Evolutionary conservation across 305 asterid species (phyloP), one percentile per base, ranked within the genome.

Genomic region (Fraxinus nigra): DNA sequence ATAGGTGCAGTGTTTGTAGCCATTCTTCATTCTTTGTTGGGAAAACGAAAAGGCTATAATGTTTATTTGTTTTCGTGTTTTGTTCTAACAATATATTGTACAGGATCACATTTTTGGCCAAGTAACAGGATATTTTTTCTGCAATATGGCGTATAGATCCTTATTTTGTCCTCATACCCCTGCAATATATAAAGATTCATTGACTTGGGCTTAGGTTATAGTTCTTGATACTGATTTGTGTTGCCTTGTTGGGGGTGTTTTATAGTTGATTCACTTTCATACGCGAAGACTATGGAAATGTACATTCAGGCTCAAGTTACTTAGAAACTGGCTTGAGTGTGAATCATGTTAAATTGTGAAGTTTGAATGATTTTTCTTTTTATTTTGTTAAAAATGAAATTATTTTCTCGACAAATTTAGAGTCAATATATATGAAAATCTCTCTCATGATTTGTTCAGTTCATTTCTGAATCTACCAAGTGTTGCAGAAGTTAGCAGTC

Each of bases 11-110:
- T 85, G 82, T 88, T 83, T 83, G 79, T 84, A 82, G 89, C 85
- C 86, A 87, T 89, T 88, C 88, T 80, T 90, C 84, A 88, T 91
- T 93, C 88, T 90, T 91, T 90, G 82, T 72, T 83, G 89, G 43
- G 43, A 86, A 72, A 83, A 84, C 28, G n/a, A 61, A 61, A 61
- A 22, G 30, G 30, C 28, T 18, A 7, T 18, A 37, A 61, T 22
- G 13, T 61, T 61, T 24, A 78, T 78, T 38, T 54, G 30, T 11
- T 67, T 82, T 2, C 78, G 43, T 77, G 84, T 74, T 22, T 26
- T 76, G 78, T 75, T 82, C 84, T 80, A 82, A 38, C 87, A 79
- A 7, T 84, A 33, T 78, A 85, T 40, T 85, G 85, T 87, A 85
- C 84, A 88, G 89, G 78, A 38, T 75, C 37, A 75, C 54, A 76